Conservation (phyloP, 2,329 filamentous ascomycete genomes). For the Chrysosporium keratinophilum region DNA sequence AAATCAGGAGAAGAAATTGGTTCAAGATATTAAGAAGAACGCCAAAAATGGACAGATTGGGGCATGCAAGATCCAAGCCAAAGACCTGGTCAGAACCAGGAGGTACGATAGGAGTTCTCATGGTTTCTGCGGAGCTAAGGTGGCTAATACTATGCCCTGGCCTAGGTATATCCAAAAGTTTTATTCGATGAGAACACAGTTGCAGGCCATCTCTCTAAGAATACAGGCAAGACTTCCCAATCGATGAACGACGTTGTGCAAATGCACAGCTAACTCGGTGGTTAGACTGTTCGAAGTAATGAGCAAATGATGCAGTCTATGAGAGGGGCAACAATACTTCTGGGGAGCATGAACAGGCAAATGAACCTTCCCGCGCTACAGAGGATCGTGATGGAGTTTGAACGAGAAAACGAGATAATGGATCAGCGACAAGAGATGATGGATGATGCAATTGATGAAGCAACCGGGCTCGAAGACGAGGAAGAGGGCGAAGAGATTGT, state of each 20-base stretch:
- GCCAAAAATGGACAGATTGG: conserved; percentile 97
- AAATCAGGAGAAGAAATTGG: conserved; percentile 96
- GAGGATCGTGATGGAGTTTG: conserved; percentile 97
- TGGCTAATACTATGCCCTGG: neutral
- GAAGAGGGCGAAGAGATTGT: conserved; percentile 96
- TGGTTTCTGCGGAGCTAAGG: neutral
- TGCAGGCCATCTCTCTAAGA: conserved; percentile 88
- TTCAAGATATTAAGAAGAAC: conserved; percentile 93
- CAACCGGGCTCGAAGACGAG: conserved; percentile 80
- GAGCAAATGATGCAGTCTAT: conserved; percentile 99
- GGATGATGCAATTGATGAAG: conserved; percentile 97
- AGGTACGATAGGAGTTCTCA: conserved; percentile 40
- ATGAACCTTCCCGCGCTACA: conserved; percentile 96
- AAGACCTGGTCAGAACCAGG: conserved; percentile 86
- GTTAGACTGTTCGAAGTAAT: conserved; percentile 80
- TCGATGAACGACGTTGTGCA: neutral
- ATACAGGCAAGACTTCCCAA: conserved; percentile 59
- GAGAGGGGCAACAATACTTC: conserved; percentile 88
- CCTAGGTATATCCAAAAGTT: conserved; percentile 90
- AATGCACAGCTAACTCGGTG: neutral
- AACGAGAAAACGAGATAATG: conserved; percentile 98
- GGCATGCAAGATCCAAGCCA: conserved; percentile 96
- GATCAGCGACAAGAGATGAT: conserved; percentile 99
- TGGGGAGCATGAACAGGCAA: conserved; percentile 93
- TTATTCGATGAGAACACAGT: conserved; percentile 92